Percentiles rank a stretch among this genome's conserved stretches.
Conservation (phyloP, 306 rosid genomes). For the Gastrolobium villosum region DNA sequence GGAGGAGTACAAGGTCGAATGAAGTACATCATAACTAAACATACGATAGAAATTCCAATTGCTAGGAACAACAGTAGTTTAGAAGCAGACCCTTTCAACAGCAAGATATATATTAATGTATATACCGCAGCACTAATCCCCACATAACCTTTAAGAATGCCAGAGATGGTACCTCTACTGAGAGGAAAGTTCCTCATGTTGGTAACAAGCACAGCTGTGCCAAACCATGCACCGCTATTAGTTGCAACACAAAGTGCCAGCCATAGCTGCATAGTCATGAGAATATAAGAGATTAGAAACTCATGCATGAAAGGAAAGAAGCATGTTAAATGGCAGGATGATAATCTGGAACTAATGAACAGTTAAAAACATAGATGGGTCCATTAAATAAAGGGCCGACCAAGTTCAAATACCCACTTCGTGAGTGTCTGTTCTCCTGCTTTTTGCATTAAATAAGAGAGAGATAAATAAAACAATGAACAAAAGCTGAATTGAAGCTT, state of each 20-base stretch:
- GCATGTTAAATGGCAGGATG: constrained; percentile 9
- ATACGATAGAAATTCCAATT: constrained; percentile 65
- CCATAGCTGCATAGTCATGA: constrained; percentile 66
- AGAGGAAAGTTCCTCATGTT: constrained; percentile 98
- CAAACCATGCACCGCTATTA: constrained; percentile 80
- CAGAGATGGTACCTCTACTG: constrained; percentile 83
- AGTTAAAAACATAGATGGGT: background rate
- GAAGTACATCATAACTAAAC: constrained; percentile 77
- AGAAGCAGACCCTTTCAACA: constrained; percentile 66
- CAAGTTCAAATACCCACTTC: no score
- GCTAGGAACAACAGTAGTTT: constrained; percentile 72
- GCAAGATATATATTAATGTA: constrained; percentile 68
- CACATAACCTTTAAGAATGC: constrained; percentile 86
- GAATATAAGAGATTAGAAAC: constrained; percentile 29
- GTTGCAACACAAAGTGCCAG: constrained; percentile 74
- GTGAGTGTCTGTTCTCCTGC: no score
- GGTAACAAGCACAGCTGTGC: constrained; percentile 82
- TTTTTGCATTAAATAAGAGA: background rate
- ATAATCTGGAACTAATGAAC: background rate
- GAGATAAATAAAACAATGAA: background rate
- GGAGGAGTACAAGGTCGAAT: constrained; percentile 83
- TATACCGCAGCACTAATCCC: constrained; percentile 88
- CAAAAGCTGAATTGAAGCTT: background rate
- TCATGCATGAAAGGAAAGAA: constrained; percentile 32
- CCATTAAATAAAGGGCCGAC: background rate